phyloP scores from a whole-genome alignment of 495 filamentous ascomycete genomes.

The Ascodesmis nigricans region DNA sequence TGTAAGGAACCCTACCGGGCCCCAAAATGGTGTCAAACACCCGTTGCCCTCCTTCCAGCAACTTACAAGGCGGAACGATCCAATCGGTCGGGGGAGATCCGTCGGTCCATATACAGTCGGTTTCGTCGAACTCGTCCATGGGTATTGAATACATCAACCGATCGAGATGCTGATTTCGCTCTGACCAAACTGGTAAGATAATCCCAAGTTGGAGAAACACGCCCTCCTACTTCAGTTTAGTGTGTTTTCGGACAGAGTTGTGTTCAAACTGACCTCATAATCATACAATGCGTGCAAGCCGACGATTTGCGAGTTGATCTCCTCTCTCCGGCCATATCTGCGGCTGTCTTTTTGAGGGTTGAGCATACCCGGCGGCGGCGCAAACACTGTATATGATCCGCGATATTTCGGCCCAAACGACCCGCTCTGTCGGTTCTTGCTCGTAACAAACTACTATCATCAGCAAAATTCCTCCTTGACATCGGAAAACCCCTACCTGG shows the following conservation, averaged over 20 bases:
- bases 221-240: slow-evolving; percentile 9
- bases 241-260: not conserved
- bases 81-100: slow-evolving; percentile 12
- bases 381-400: slow-evolving; percentile 20
- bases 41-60: too few species aligned
- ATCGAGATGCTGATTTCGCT: not conserved
- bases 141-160: slow-evolving; percentile 9
- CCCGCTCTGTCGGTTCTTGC: slow-evolving; percentile 9
- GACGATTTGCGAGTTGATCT: slow-evolving; percentile 12
- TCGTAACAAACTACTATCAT: slow-evolving; percentile 17
- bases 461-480: not conserved
- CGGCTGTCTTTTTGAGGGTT: slow-evolving; percentile 3
- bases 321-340: slow-evolving; percentile 10
- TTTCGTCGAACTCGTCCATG: slow-evolving; percentile 14
- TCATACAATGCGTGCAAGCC: slow-evolving; percentile 21
- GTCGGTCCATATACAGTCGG: slow-evolving; percentile 16
- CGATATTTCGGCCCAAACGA: slow-evolving; percentile 19
- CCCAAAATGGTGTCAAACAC: slow-evolving; percentile 1
- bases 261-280: slow-evolving; percentile 9
- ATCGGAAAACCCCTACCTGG: slow-evolving; percentile 9
- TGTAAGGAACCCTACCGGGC: too few species aligned
- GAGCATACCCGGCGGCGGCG: slow-evolving; percentile 7
- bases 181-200: slow-evolving; percentile 5
- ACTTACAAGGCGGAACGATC: too few species aligned
- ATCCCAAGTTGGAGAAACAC: slow-evolving; percentile 20